phyloP scores from a whole-genome alignment of 164 flowering plant species.

The Stephania cephalantha region DNA sequence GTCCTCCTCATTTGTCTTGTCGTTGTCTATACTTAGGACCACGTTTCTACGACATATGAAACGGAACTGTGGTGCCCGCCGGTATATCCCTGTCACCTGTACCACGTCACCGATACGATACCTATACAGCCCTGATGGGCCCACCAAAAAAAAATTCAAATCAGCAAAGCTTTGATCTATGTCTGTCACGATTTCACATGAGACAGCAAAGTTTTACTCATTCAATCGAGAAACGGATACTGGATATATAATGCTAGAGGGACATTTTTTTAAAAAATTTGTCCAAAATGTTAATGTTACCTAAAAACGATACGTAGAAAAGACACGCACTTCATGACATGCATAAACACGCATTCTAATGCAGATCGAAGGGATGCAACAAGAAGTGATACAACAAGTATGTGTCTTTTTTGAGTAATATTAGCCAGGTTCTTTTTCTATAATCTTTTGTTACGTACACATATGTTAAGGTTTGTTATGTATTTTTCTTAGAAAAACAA shows the following conservation, averaged over 20 bases:
- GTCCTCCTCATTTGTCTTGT: constrained; percentile 83
- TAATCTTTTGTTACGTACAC: too few relatives aligned
- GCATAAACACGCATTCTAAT: too few relatives aligned
- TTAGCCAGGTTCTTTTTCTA: too few relatives aligned
- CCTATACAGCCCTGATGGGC: constrained; percentile 46
- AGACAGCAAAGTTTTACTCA: neutral
- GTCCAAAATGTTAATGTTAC: too few relatives aligned
- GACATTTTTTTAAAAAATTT: neutral
- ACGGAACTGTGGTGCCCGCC: constrained; percentile 67
- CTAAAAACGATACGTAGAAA: too few relatives aligned
- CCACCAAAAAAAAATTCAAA: neutral
- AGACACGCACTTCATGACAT: too few relatives aligned
- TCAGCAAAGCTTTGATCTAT: neutral
- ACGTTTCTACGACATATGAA: constrained; percentile 77
- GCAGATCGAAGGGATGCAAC: too few relatives aligned
- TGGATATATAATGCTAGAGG: neutral
- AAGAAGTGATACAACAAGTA: too few relatives aligned
- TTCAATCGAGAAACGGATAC: neutral
- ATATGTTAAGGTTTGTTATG: too few relatives aligned
- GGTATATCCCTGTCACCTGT: constrained; percentile 75
- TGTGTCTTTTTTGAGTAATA: too few relatives aligned
- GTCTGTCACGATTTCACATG: too few relatives aligned
- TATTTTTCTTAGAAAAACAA: too few relatives aligned
- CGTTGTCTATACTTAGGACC: constrained; percentile 68
- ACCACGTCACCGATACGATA: constrained; percentile 80